phyloP scores from a whole-genome alignment of 2,329 filamentous ascomycete species.

The Colletotrichum higginsianum region DNA sequence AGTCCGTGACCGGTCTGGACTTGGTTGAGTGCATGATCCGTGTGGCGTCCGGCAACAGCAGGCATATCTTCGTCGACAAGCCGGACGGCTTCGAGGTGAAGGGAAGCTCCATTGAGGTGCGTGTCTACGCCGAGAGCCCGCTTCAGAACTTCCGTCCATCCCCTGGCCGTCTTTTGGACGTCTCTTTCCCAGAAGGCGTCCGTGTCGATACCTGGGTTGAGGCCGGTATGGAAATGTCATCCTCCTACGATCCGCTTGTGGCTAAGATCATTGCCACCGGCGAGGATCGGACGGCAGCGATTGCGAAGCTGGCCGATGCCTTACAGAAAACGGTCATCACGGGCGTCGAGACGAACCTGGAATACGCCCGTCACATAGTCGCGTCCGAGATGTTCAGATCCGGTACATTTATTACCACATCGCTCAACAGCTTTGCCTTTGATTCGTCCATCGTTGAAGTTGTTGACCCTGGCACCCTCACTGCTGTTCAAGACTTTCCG shows the following conservation, averaged over 20 bases:
- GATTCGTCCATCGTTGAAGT: constrained; percentile 52
- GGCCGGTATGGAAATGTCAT: constrained; percentile 78
- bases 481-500: constrained; percentile 59
- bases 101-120: constrained; percentile 78
- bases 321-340: constrained; percentile 63
- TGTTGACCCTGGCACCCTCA: constrained; percentile 52
- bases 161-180: constrained; percentile 75
- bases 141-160: constrained; percentile 76
- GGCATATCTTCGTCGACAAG: constrained; percentile 29
- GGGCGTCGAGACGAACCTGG: constrained; percentile 54
- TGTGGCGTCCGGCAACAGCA: constrained; percentile 62
- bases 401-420: constrained; percentile 53
- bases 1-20: constrained; percentile 56
- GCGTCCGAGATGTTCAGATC: constrained; percentile 47
- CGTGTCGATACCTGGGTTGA: constrained; percentile 81
- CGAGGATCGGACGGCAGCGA: constrained; percentile 70
- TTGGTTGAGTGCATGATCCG: constrained; percentile 52
- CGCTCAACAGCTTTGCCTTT: constrained; percentile 51
- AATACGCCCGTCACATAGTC: constrained; percentile 52
- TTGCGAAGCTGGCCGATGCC: constrained; percentile 74
- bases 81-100: constrained; percentile 58
- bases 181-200: constrained; percentile 70
- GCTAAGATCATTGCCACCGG: constrained; percentile 81
- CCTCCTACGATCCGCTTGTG: constrained; percentile 84
- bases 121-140: constrained; percentile 82